These are phyloP conservation scores for Urtica urens DNA, from an alignment of 306 rosid genomes.

Conservation along the genomic window DNA sequence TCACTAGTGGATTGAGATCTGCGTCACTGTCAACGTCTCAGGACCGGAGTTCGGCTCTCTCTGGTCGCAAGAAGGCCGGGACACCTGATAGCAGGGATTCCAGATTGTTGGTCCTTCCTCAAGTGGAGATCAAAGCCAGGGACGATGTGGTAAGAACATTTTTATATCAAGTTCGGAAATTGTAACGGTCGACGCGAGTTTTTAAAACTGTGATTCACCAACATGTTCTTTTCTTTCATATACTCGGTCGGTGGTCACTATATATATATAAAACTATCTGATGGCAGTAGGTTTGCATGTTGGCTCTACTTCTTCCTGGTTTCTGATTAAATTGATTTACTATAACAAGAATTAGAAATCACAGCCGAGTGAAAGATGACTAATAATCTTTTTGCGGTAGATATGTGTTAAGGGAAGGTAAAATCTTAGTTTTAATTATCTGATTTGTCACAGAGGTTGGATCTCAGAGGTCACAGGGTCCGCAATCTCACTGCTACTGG, in stretches of 20 bases:
- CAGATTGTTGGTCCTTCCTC: slow-evolving; percentile 66
- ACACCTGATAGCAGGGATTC: slow-evolving; percentile 73
- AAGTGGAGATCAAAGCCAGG: slow-evolving; percentile 75
- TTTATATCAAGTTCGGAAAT: background rate
- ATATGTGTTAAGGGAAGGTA: background rate
- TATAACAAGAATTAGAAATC: too few species aligned
- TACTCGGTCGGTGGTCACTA: too few species aligned
- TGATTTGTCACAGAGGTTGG: slow-evolving; percentile 67
- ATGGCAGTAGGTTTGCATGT: too few species aligned
- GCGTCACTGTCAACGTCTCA: slow-evolving; percentile 45
- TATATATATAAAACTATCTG: too few species aligned
- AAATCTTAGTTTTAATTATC: background rate
- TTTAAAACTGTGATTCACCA: too few species aligned
- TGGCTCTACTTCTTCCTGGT: too few species aligned
- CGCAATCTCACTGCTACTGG: slow-evolving; percentile 85
- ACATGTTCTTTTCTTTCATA: too few species aligned
- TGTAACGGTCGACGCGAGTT: too few species aligned
- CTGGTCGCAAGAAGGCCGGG: slow-evolving; percentile 51
- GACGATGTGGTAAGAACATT: slow-evolving; percentile 74
- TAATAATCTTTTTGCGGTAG: too few species aligned
- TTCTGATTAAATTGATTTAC: too few species aligned
- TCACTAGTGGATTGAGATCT: slow-evolving; percentile 44
- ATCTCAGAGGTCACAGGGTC: slow-evolving; percentile 95
- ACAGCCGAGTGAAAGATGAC: too few species aligned
- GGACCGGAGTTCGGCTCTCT: slow-evolving; percentile 46